These are phyloP conservation scores for Aspergillus fischeri DNA, from an alignment of 2,329 filamentous ascomycete genomes.

Conservation along the genomic window DNA sequence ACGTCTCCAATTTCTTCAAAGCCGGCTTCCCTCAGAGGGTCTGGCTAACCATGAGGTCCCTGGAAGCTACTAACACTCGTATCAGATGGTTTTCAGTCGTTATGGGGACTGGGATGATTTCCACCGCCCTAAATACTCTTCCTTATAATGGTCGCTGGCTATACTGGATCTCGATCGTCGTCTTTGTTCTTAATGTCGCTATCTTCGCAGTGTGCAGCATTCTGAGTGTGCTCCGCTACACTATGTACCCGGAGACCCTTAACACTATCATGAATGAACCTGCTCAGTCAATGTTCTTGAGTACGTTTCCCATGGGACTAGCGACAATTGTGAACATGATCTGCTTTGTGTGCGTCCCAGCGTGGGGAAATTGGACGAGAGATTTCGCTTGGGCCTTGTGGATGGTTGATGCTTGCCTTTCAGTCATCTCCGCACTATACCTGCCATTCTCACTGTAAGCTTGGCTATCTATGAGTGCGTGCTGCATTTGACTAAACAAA, in stretches of 20 bases:
- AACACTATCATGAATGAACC: slow-evolving; percentile 60
- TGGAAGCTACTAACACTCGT: background rate
- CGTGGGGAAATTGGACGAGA: slow-evolving; percentile 54
- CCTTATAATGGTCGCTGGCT: slow-evolving; percentile 26
- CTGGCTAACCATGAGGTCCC: background rate
- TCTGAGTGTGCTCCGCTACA: slow-evolving; percentile 57
- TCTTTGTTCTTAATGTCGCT: slow-evolving; percentile 25
- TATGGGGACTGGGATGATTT: slow-evolving; percentile 28
- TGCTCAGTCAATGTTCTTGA: slow-evolving; percentile 62
- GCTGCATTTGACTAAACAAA: background rate
- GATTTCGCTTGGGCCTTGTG: slow-evolving; percentile 53
- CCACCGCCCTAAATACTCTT: slow-evolving; percentile 20
- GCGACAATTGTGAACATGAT: slow-evolving; percentile 63
- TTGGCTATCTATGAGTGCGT: background rate
- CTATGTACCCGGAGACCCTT: slow-evolving; percentile 62
- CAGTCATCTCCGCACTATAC: slow-evolving; percentile 46
- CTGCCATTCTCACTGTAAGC: slow-evolving; percentile 54
- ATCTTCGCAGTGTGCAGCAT: slow-evolving; percentile 28
- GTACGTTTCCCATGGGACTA: slow-evolving; percentile 62
- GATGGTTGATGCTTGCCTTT: slow-evolving; percentile 52
- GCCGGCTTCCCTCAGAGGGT: background rate
- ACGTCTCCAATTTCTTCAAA: slow-evolving; percentile 1
- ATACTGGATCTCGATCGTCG: slow-evolving; percentile 19
- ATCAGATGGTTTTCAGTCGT: slow-evolving; percentile 26
- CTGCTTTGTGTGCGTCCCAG: slow-evolving; percentile 53